Percentiles rank a stretch among this genome's conserved stretches.
Evolutionary conservation across 2,329 filamentous ascomycete species (phyloP).

Genomic region (Botrytis deweyae): DNA sequence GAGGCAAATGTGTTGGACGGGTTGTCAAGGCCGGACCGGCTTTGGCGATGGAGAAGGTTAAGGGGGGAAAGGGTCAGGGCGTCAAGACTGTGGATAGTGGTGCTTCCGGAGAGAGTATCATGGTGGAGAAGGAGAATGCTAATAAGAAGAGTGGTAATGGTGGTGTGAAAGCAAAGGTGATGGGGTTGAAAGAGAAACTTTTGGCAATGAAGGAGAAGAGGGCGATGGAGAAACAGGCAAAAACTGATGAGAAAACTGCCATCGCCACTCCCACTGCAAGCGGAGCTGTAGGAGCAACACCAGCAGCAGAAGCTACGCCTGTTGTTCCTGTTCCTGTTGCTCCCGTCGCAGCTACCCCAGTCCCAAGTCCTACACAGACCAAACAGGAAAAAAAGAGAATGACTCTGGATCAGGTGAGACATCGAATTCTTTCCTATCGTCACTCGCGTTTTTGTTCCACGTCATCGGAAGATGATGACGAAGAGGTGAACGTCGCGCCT

Average conservation of each 20-base stretch:
- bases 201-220: constrained; percentile 12
- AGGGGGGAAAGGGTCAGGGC: not conserved
- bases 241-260: not conserved
- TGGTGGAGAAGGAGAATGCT: not conserved
- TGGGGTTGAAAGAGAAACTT: constrained; percentile 2
- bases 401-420: constrained; percentile 22
- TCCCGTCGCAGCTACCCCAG: not conserved
- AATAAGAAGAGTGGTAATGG: not conserved
- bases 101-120: not conserved
- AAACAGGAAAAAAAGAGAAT: constrained; percentile 17
- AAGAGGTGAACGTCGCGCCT: not conserved
- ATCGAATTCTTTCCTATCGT: constrained; percentile 14
- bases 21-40: constrained; percentile 10
- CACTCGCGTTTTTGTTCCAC: not conserved
- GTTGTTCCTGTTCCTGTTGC: not conserved
- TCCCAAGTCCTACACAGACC: not conserved
- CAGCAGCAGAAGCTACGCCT: not conserved
- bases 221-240: not conserved
- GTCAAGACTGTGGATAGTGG: not conserved
- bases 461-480: constrained; percentile 3
- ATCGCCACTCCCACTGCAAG: not conserved
- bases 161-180: constrained; percentile 7
- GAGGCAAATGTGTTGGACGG: constrained; percentile 12
- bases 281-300: not conserved
- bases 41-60: constrained; percentile 12